These are phyloP conservation scores for Cardiospermum halicacabum DNA, from an alignment of 345 rosid species.

Conservation along the genomic window DNA sequence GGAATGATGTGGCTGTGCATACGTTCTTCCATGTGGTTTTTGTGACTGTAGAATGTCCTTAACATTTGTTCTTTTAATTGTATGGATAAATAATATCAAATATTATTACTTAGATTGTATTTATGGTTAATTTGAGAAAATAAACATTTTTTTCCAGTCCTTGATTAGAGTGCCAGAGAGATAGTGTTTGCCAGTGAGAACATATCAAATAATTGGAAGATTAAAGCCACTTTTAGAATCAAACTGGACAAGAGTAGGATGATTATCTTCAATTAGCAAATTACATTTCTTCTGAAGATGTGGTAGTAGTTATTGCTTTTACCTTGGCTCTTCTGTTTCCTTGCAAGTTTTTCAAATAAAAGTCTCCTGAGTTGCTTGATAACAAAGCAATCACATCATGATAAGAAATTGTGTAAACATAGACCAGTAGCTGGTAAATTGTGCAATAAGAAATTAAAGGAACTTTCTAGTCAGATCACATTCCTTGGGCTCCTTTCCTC, in stretches of 20 bases:
- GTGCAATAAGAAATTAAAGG: not conserved
- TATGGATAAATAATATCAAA: no score
- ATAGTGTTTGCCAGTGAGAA: not conserved
- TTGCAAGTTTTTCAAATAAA: not conserved
- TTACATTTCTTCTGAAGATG: not conserved
- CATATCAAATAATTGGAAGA: not conserved
- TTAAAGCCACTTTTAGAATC: not conserved
- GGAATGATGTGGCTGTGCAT: not conserved
- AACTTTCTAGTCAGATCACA: not conserved
- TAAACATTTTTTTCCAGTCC: not conserved
- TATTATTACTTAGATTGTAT: no score
- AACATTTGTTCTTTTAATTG: not conserved
- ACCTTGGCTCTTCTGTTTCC: not conserved
- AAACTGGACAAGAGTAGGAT: not conserved
- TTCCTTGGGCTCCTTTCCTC: not conserved
- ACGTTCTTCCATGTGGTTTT: not conserved
- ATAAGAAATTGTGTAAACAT: not conserved
- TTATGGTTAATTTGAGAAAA: not conserved
- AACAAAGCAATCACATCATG: not conserved
- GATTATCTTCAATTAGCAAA: not conserved
- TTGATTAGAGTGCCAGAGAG: not conserved
- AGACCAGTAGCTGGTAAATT: not conserved
- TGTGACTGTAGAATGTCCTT: no score
- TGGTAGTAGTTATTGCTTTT: slow-evolving; percentile 1
- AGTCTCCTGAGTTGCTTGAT: not conserved